These are phyloP conservation scores for Lanmaoa pseudosensibilis DNA, from an alignment of 768 basidiomycete species.

Conservation along the genomic window DNA sequence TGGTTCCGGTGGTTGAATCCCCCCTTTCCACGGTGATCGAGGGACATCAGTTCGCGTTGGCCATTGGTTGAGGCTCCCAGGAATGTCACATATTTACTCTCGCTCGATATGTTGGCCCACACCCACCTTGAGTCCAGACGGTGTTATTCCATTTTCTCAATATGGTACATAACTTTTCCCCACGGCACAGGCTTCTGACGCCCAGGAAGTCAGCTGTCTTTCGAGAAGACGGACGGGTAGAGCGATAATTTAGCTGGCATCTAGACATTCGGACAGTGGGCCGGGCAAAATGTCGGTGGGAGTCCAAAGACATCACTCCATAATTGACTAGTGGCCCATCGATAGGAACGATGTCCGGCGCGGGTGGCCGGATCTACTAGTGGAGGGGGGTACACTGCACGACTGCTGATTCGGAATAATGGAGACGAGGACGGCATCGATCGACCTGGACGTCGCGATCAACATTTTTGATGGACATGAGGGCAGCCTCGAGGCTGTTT, in stretches of 20 bases:
- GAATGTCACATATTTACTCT: background rate
- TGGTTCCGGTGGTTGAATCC: background rate
- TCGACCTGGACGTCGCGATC: constrained; percentile 12
- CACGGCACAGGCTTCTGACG: constrained; percentile 7
- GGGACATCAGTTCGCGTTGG: background rate
- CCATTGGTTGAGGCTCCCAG: background rate
- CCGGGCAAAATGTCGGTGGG: background rate
- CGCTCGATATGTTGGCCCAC: background rate
- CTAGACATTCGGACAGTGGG: constrained; percentile 1
- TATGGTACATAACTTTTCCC: background rate
- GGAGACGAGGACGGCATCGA: background rate
- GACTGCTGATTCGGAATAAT: background rate
- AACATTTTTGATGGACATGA: constrained; percentile 14
- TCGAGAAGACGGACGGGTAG: constrained; percentile 4
- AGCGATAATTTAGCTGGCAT: background rate
- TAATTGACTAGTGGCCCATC: constrained; percentile 1
- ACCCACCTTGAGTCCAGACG: background rate
- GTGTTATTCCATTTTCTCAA: constrained; percentile 2
- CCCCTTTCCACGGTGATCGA: background rate
- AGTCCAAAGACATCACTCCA: background rate
- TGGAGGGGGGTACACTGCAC: background rate
- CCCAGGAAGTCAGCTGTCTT: constrained; percentile 1
- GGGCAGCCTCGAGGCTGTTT: constrained; percentile 26
- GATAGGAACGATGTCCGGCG: constrained; percentile 16
- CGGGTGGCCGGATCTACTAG: constrained; percentile 7